Evolutionary conservation across 164 flowering plant species (phyloP), one percentile per base, ranked within the genome.

Genomic region (Nymphaea colorata): DNA sequence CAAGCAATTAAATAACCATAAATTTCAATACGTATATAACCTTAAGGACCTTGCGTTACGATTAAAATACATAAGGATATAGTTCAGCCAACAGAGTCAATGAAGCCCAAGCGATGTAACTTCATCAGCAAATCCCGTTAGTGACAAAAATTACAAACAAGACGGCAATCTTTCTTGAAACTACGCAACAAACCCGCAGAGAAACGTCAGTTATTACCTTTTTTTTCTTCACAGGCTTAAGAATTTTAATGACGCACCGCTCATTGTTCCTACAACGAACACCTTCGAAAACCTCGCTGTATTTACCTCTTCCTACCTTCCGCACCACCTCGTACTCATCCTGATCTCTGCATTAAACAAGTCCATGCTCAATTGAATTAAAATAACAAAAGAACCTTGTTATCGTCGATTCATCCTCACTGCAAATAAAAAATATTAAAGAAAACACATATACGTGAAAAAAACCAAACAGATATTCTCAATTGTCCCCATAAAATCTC

Each of bases 171-270:
- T 25, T 25, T 25, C 36, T 25, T 25, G 36, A 25, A 25, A 25
- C 36, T 25, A 25, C 36, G 36, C 36, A 25, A 25, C 36, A 25
- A 25, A 25, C 36, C 36, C 36, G 1, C 36, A 25, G 0, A 25
- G 36, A 25, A 25, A 25, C 36, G 36, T 25, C 36, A 25, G 36
- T 25, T 25, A 25, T 72, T 61, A 83, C 97, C 90, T 93, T 93
- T 81, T 93, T 93, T 90, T 93, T 93, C 91, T 89, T 93, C 53
- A 93, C 97, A 6, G 97, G 98, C 71, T 93, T 91, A 12, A 93
- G 93, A 59, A 93, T 93, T 86, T 93, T 93, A 62, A 93, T 89
- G 61, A 93, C 67, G 72, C 98, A 91, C 66, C 84, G 84, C 74
- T 93, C 93, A 63, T 81, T 88, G 69, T 82, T 79, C 11, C 87